phyloP scores from a whole-genome alignment of 2,329 filamentous ascomycete genomes.

The Grosmannia huntii region DNA sequence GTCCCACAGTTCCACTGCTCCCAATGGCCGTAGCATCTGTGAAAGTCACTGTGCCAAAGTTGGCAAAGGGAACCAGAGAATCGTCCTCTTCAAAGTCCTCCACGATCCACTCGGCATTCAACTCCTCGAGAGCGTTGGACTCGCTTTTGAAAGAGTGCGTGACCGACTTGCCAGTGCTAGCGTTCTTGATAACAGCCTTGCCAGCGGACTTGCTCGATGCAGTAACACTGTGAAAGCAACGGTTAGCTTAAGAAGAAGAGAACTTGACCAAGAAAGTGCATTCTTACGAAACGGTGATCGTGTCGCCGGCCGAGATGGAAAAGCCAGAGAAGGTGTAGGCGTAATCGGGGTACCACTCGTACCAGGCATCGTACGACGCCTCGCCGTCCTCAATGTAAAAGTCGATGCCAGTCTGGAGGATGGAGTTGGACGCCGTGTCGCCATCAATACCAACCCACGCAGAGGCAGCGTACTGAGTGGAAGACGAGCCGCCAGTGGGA shows the following conservation, averaged over 20 bases:
- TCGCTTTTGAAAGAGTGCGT: slow-evolving; percentile 29
- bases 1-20: slow-evolving; percentile 17
- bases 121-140: slow-evolving; percentile 11
- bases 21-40: slow-evolving; percentile 22
- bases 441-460: slow-evolving; percentile 20
- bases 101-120: slow-evolving; percentile 18
- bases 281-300: slow-evolving; percentile 14
- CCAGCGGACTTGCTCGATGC: slow-evolving; percentile 8
- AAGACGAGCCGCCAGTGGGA: slow-evolving; percentile 7
- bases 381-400: slow-evolving; percentile 5
- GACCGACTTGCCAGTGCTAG: slow-evolving; percentile 30
- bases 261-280: not conserved
- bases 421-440: slow-evolving; percentile 14
- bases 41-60: slow-evolving; percentile 11
- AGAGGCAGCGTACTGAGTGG: slow-evolving; percentile 15
- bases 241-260: not conserved
- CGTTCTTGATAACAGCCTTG: slow-evolving; percentile 11
- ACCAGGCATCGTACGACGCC: slow-evolving; percentile 14
- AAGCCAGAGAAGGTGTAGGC: slow-evolving; percentile 15
- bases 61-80: slow-evolving; percentile 14
- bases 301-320: slow-evolving; percentile 16
- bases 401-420: slow-evolving; percentile 18
- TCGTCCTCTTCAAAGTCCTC: slow-evolving; percentile 15
- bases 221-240: not conserved
- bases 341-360: slow-evolving; percentile 17